These are phyloP conservation scores for Russula lepida DNA, from an alignment of 768 basidiomycete species.

Conservation along the genomic window DNA sequence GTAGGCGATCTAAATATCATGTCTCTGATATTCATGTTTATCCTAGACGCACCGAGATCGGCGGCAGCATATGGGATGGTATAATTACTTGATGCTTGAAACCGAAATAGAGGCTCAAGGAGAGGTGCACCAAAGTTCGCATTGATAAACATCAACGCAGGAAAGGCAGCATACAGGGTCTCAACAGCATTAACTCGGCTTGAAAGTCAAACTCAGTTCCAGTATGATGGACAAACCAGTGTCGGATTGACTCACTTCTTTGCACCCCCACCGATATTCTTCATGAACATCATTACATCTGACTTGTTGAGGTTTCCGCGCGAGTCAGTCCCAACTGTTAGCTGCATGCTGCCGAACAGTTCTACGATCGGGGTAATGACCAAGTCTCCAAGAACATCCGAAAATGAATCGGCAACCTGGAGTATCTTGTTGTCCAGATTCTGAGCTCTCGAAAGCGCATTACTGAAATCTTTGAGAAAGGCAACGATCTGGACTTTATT, in stretches of 20 bases:
- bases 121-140: constrained; percentile 34
- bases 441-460: constrained; percentile 37
- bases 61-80: constrained; percentile 15
- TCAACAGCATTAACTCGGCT: constrained; percentile 42
- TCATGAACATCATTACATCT: constrained; percentile 49
- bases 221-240: not conserved
- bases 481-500: constrained; percentile 30
- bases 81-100: constrained; percentile 18
- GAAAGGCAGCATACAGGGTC: constrained; percentile 44
- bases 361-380: constrained; percentile 48
- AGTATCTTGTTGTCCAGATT: constrained; percentile 42
- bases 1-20: not conserved
- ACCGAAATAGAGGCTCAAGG: constrained; percentile 22
- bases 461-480: constrained; percentile 38
- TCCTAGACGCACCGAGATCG: constrained; percentile 20
- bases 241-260: constrained; percentile 30
- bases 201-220: not conserved
- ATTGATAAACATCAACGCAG: constrained; percentile 45
- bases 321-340: constrained; percentile 42
- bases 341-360: constrained; percentile 43
- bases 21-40: no score
- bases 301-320: constrained; percentile 42
- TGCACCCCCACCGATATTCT: constrained; percentile 8
- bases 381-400: constrained; percentile 41
- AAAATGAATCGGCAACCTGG: constrained; percentile 40